These are phyloP conservation scores for Coriolopsis trogii DNA, from an alignment of 1,284 basidiomycete species.

Conservation along the genomic window DNA sequence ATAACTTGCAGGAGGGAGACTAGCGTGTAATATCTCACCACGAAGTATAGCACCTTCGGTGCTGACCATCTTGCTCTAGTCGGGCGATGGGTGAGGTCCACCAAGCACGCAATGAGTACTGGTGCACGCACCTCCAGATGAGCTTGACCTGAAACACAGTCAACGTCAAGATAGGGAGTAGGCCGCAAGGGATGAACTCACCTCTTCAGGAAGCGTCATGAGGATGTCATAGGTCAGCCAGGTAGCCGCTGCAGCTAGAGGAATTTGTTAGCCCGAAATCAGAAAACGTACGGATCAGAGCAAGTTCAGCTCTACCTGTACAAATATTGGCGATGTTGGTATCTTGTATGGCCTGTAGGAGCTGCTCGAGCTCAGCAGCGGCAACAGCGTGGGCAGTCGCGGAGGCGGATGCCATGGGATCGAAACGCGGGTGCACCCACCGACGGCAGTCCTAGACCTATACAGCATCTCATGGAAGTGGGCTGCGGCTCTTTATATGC, in stretches of 20 bases:
- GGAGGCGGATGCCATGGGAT: constrained; percentile 8
- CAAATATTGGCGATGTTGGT: constrained; percentile 5
- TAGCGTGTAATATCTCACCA: constrained; percentile 18
- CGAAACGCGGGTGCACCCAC: neutral
- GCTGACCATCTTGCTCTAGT: constrained; percentile 17
- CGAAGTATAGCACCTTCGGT: constrained; percentile 13
- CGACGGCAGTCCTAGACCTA: too few relatives aligned
- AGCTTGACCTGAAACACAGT: constrained; percentile 1
- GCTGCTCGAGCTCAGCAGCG: constrained; percentile 2
- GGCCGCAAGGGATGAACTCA: neutral
- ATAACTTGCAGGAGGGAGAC: constrained; percentile 12
- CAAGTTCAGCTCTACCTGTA: constrained; percentile 1
- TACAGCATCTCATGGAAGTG: too few relatives aligned
- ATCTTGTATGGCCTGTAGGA: constrained; percentile 4
- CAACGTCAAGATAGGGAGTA: neutral
- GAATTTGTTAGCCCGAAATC: too few relatives aligned
- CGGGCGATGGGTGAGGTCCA: neutral
- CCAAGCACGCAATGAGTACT: neutral
- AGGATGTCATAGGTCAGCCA: constrained; percentile 15
- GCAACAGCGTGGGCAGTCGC: neutral
- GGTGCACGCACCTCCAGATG: constrained; percentile 11
- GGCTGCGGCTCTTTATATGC: neutral
- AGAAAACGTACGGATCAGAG: neutral
- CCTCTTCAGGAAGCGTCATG: constrained; percentile 10
- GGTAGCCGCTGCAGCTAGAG: constrained; percentile 10